phyloP scores from a whole-genome alignment of 129 eudicot genomes.

The Solidago caesia region DNA sequence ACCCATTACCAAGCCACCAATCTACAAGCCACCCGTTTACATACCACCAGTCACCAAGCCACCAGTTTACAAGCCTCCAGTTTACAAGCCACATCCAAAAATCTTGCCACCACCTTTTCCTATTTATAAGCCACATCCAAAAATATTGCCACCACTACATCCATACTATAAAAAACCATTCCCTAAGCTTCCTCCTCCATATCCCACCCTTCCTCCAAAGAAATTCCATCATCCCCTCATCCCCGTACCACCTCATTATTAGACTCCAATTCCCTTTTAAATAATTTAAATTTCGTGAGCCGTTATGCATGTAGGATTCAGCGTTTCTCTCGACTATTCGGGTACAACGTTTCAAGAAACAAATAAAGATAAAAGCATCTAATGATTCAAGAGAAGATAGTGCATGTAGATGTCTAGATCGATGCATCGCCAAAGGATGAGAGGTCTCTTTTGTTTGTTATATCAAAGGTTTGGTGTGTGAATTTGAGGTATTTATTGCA shows the following conservation, averaged over 20 bases:
- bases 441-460: conserved; percentile 11
- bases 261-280: conserved; percentile 15
- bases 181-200: conserved; percentile 40
- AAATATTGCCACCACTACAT: conserved; percentile 35
- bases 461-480: conserved; percentile 30
- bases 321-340: not conserved
- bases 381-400: conserved; percentile 12
- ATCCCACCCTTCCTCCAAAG: conserved; percentile 42
- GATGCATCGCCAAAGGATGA: conserved; percentile 5
- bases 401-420: conserved; percentile 12
- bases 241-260: conserved; percentile 39
- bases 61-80: conserved; percentile 9
- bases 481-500: conserved; percentile 24
- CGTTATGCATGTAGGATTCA: conserved; percentile 24
- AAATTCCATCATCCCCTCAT: conserved; percentile 43
- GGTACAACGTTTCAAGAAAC: conserved; percentile 23
- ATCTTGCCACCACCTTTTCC: conserved; percentile 31
- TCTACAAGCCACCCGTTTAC: conserved; percentile 21
- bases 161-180: conserved; percentile 40
- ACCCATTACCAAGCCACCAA: conserved; percentile 22
- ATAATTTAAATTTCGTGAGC: conserved; percentile 18
- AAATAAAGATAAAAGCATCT: conserved; percentile 23
- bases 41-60: conserved; percentile 7
- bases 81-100: conserved; percentile 34
- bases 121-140: conserved; percentile 35